Evolutionary conservation across 805 yeast genomes (phyloP), one percentile per base, ranked within the genome.

Genomic region (Sugiyamaella americana): DNA sequence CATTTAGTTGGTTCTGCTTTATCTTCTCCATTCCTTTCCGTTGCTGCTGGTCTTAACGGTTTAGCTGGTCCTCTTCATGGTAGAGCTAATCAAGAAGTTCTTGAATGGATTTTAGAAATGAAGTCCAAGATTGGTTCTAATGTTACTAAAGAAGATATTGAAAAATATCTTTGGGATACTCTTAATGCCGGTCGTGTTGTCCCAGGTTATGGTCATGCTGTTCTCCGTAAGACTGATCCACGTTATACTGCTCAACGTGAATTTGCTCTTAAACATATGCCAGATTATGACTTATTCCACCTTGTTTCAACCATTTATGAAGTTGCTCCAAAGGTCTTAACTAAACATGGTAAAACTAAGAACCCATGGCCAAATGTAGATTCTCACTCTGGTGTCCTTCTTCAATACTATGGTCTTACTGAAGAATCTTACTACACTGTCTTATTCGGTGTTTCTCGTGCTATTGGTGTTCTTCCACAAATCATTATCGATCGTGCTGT

Each of bases 361-460:
- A 84, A 84, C 79, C 93, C 93, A 71, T 84, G 88, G 88, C 93
- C 94, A 70, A 84, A 84, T 65, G 94, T 84, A 56, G 94, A 84
- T 71, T 82, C 93, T 46, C 87, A 82, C 71, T 83, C 91, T 43
- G 94, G 94, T 71, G 87, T 84, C 53, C 70, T 85, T 58, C 75
- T 84, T 68, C 89, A 84, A 70, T 81, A 85, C 77, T 84, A 84
- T 72, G 94, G 94, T 59, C 71, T 84, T 63, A 82, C 83, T 47
- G 87, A 84, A 74, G 80, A 79, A 60, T 77, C 85, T 38, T 85
- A 82, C 81, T 84, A 84, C 78, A 85, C 93, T 45, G 94, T 84
- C 37, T 71, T 84, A 65, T 84, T 84, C 67, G 93, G 91, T 74
- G 93, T 84, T 48, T 75, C 91, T 43, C 82, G 94, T 71, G 89